These are phyloP conservation scores for Didymella sp. DNA, from an alignment of 2,329 filamentous ascomycete genomes.

Conservation along the genomic window DNA sequence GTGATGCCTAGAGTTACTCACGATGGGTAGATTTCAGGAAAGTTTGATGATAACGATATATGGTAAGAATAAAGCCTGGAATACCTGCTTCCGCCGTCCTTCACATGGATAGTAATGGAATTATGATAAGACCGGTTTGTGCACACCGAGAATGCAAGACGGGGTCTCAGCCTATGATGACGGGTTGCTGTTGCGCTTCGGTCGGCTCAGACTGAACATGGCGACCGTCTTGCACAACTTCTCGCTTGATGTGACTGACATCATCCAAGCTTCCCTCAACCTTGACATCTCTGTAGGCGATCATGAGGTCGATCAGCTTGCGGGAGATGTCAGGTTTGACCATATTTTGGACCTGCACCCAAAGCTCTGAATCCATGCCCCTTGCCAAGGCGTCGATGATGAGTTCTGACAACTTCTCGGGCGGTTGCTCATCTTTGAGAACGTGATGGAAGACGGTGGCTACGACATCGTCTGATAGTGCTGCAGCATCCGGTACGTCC, in stretches of 20 bases:
- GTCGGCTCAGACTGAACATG: background rate
- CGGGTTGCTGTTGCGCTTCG: background rate
- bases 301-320: slow-evolving; percentile 17
- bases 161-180: background rate
- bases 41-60: background rate
- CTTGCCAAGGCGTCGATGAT: slow-evolving; percentile 26
- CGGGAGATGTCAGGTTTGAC: slow-evolving; percentile 9
- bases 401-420: slow-evolving; percentile 20
- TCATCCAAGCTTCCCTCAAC: background rate
- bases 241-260: slow-evolving; percentile 6
- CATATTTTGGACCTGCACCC: slow-evolving; percentile 5
- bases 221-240: background rate
- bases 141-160: background rate
- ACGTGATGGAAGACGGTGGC: slow-evolving; percentile 29
- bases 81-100: background rate
- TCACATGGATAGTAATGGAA: background rate
- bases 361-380: slow-evolving; percentile 20
- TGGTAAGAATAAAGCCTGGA: background rate
- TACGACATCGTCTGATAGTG: slow-evolving; percentile 8
- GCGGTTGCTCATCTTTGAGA: slow-evolving; percentile 19
- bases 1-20: no score
- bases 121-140: background rate
- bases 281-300: slow-evolving; percentile 15
- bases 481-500: background rate
- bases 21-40: no score